Evolutionary conservation across 345 rosid genomes (phyloP), one percentile per base, ranked within the genome.

Genomic region (Hibiscus tridactylites): DNA sequence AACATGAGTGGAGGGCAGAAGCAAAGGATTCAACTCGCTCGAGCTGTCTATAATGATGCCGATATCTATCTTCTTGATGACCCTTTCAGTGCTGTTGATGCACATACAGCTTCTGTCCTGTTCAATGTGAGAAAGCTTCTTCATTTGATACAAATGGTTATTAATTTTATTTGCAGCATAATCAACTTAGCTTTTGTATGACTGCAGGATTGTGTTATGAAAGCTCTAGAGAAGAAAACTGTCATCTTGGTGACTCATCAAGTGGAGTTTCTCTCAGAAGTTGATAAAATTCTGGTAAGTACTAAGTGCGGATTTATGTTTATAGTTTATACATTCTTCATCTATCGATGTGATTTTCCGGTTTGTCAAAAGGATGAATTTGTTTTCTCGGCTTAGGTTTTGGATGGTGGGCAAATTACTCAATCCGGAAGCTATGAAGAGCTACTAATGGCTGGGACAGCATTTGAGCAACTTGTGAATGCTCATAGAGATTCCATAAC

Each of bases 1-100:
- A 89, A 91, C 83, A 76, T 89, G 91, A 91, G 97, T n/a, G 95
- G 97, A 70, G 97, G 97, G 70, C 97, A 91, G 83, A 91, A 88
- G 75, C 95, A 89, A 78, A 82, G 97, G 76, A 86, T 91, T 77
- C 92, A 89, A 79, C 86, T 91, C 37, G 95, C 92, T 6, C 85
- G 97, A 31, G 97, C 91, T 4, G 84, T 88, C 73, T 91, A 91
- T 46, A 87, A 83, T 0, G 89, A 90, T 42, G 93, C 91, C 9
- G 91, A 90, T 75, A 84, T 88, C 63, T 89, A 89, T 78, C 88
- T 90, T 6, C 93, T 90, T 1, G 96, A 91, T 65, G 97, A 89
- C 47, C 97, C 93, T 66, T 91, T 89, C 65, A 89, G 97, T 56
- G 96, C 90, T 12, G 96, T 91, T 0, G 97, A 88, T 80, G 96